A percentile compares a stretch with the other conserved stretches of the same genome.
Conservation (phyloP, 805 yeast species). For the Kazachstania bromeliacearum region DNA sequence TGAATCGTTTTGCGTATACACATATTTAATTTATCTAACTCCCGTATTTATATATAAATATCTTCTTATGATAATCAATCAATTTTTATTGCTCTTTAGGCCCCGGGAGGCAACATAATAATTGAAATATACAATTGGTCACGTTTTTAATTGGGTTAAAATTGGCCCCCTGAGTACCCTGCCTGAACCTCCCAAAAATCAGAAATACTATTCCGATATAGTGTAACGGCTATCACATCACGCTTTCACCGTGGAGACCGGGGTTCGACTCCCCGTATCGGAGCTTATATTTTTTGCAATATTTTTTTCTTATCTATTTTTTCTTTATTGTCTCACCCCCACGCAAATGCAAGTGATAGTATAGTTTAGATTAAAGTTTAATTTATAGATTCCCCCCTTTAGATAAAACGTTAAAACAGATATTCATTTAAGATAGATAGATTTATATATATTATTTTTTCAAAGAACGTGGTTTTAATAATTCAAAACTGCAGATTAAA, state of each 20-base stretch:
- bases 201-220: constrained; percentile 11
- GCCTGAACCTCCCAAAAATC: background rate
- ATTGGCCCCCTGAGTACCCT: background rate
- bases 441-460: constrained; percentile 2
- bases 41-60: too few relatives aligned
- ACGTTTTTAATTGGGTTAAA: too few relatives aligned
- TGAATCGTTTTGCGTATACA: too few relatives aligned
- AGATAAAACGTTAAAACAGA: background rate
- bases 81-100: too few relatives aligned
- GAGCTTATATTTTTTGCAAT: constrained; percentile 6
- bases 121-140: too few relatives aligned
- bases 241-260: constrained; percentile 18
- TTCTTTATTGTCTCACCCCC: background rate
- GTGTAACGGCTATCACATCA: constrained; percentile 21
- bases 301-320: background rate
- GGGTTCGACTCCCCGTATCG: constrained; percentile 18
- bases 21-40: too few relatives aligned
- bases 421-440: background rate
- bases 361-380: too few relatives aligned
- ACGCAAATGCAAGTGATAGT: background rate
- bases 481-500: constrained; percentile 61
- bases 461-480: constrained; percentile 45
- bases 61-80: too few relatives aligned
- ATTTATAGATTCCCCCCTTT: background rate
- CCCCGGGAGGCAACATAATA: too few relatives aligned